Evolutionary conservation across 257 asterid genomes (phyloP), one percentile per base, ranked within the genome.

Genomic region (Solanum medicagineum): DNA sequence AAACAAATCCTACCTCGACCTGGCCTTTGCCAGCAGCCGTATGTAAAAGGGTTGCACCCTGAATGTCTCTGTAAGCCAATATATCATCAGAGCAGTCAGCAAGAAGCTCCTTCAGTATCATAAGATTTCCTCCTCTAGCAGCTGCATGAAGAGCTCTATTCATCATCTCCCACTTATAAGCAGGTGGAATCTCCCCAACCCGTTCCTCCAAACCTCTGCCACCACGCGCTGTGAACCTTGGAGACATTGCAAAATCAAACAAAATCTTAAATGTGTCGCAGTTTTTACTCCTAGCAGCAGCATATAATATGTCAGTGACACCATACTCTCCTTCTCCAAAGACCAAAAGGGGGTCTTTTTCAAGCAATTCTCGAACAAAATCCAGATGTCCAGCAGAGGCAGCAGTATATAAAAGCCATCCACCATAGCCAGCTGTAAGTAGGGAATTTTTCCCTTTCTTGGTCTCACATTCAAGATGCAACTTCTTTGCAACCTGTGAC

Each of bases 321-420:
- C 99, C 98, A 83, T 92, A 96, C 73, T 96, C 99, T 3, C 98
- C 97, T 87, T 95, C 98, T 6, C 98, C 98, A 71, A 94, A 96
- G 36, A 96, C 99, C 73, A 96, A 77, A 24, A 96, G 93, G 1
- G 99, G 95, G 87, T 94, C 97, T 83, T 91, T 90, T 8, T 88
- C 90, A 8, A 96, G 92, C 89, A 95, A 83, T 44, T 96, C 95
- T 69, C n/a, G 87, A 10, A 95, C 97, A 70, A 95, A 96, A 7
- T 36, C 82, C 91, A 90, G n/a, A 89, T 96, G 97, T 40, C 98
- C 98, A 9, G 99, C 98, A 2, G 99, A 96, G 4, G 98, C 95
- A 20, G 97, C 98, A 10, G 98, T 92, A 88, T 96, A 96, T 17
- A 96, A 71, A 36, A 96, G 92, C 99, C 99, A 96, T 0, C 99